Evolutionary conservation across 768 basidiomycete genomes (phyloP), one percentile per base, ranked within the genome.

Genomic region (Trametes gibbosa): DNA sequence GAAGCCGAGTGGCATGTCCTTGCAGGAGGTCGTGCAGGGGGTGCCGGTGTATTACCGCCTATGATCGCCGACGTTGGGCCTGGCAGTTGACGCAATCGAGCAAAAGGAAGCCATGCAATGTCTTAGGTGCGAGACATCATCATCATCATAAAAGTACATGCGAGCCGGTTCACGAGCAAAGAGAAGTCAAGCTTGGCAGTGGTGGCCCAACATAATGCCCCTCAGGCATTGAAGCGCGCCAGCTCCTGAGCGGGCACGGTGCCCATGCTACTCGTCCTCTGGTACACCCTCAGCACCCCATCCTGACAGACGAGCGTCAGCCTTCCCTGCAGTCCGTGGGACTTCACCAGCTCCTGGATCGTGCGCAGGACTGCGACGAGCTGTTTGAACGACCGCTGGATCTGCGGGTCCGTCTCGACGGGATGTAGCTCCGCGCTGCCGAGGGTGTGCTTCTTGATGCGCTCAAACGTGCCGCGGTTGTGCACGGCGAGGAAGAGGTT

Each of bases 401-500:
- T 59, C 5, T n/a, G 17, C 19, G 39, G n/a, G 49, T 64, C 59
- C 47, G 63, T 56, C 45, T 66, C 70, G 34, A 68, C 46, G 23
- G 68, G 65, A 29, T 53, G 35, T 45, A 65, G 48, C 56, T 63
- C 68, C 10, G 60, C 37, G 24, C 50, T 46, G 6, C 63, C 68
- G 32, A 76, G 55, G 24, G 70, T 66, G 54, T 72, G 66, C 68
- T 86, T 85, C 50, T 77, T 72, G 7, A 87, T 72, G 10, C 72
- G 68, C 3, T 68, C 64, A 69, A 90, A 90, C 1, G 40, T 70
- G 1, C 89, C 89, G 3, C 75, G 69, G 14, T 74, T 66, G 67
- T 90, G 88, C 41, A 80, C 72, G 0, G 80, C 88, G 53, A 88
- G 72, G 66, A 81, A 84, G 58, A 84, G 77, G 63, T 83, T 79